Evolutionary conservation across 192 early-diverging fungal genomes (phyloP), one percentile per base, ranked within the genome.

Genomic region (Coemansia sp.): DNA sequence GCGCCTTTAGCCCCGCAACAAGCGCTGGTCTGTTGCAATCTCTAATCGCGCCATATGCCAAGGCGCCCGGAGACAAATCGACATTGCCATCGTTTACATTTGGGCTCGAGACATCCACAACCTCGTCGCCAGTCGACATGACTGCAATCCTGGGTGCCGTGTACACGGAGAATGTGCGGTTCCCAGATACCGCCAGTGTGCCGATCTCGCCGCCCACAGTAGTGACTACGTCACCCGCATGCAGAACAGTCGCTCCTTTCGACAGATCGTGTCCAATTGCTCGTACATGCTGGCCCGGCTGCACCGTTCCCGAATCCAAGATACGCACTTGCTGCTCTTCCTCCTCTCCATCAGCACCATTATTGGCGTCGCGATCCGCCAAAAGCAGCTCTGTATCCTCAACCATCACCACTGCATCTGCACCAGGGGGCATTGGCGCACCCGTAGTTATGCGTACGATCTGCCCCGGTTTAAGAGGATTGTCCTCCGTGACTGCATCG

Each of bases 361-460:
- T 0, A 48, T 7, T 15, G 7, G 23, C 26, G 12, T 52, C 6
- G 26, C 26, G 25, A n/a, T 25, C 31, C n/a, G 64, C 37, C 53
- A 33, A 37, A 16, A 90, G 65, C 7, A 99, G 75, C 51, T 76
- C 66, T 2, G 96, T 97, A 59, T 97, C 89, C 68, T 99, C 96
- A 18, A 97, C 90, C 96, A 99, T 99, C 15, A 97, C 90, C n/a
- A 99, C 91, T 10, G 94, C 94, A 35, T 86, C 87, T 0, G 96
- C 93, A 7, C 91, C 92, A 3, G 70, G 72, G 2, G 95, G 95
- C 6, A 99, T 62, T 30, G 91, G 86, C 0, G 92, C 96, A 13
- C 96, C 96, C 0, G 96, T 97, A 8, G 94, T 87, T 29, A 99
- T 84, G 7, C 92, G 84, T 35, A 89, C 84, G 28, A 95, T 86